A percentile compares a stretch with the other conserved stretches of the same genome.
Conservation (phyloP, 768 basidiomycete species). For the Boletus rubescentipes region DNA sequence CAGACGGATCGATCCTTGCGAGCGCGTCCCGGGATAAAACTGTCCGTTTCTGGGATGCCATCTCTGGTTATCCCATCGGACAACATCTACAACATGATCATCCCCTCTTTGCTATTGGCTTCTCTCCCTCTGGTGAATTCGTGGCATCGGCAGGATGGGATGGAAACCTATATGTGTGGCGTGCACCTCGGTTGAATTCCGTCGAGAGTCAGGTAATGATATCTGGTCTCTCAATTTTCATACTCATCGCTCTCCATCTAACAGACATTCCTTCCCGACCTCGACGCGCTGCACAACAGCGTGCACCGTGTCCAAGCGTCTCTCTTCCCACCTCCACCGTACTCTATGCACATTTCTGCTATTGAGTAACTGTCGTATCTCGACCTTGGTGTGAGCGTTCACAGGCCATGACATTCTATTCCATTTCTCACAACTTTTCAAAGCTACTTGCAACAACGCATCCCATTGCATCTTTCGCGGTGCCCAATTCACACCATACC, state of each 20-base stretch:
- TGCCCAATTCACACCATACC: background rate
- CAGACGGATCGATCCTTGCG: too few relatives aligned
- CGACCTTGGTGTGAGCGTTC: background rate
- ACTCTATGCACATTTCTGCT: too few relatives aligned
- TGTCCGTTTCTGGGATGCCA: background rate
- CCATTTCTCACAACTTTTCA: background rate
- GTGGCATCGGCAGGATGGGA: background rate
- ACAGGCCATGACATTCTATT: too few relatives aligned
- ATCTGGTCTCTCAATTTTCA: too few relatives aligned
- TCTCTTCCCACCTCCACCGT: too few relatives aligned
- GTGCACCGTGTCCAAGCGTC: too few relatives aligned
- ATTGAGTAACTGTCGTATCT: background rate
- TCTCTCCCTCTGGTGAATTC: background rate
- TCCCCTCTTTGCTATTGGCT: background rate
- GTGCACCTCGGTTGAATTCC: too few relatives aligned
- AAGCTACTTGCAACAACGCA: background rate
- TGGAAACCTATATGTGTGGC: too few relatives aligned
- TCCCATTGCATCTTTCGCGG: background rate
- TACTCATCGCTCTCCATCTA: too few relatives aligned
- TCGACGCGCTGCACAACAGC: too few relatives aligned
- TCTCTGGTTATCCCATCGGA: background rate
- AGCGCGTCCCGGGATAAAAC: background rate
- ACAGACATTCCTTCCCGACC: too few relatives aligned
- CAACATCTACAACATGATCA: background rate
- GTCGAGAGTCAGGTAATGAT: too few relatives aligned